These are phyloP conservation scores for Lasiosphaeria ovina DNA, from an alignment of 495 filamentous ascomycete genomes.

Conservation along the genomic window DNA sequence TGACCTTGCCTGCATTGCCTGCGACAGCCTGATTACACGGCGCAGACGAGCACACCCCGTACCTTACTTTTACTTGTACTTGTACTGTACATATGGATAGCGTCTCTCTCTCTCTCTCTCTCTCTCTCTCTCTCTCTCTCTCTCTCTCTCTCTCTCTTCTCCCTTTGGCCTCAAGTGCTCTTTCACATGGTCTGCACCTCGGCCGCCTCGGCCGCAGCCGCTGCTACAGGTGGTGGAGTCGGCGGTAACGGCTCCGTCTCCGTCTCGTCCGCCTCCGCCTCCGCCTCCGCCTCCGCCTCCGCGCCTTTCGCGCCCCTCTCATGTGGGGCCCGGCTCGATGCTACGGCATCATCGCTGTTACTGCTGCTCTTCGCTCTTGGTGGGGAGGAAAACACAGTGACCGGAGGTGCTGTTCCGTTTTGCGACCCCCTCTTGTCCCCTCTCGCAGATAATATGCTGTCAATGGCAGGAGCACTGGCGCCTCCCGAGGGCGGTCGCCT, in stretches of 20 bases:
- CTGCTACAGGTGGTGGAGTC: conserved; percentile 12
- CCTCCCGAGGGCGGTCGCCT: not conserved
- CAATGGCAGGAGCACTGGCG: not conserved
- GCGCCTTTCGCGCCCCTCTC: not conserved
- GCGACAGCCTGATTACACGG: too few relatives aligned
- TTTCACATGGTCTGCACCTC: conserved; percentile 5
- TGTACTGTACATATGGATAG: too few relatives aligned
- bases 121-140: too few relatives aligned
- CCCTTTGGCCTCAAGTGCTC: not conserved
- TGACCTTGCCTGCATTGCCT: too few relatives aligned
- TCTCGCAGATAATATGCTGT: conserved; percentile 2
- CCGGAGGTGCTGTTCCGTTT: not conserved
- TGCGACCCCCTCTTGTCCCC: not conserved
- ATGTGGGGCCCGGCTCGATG: not conserved
- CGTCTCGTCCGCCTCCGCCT: conserved; percentile 1
- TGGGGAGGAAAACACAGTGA: too few relatives aligned
- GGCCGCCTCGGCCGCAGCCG: conserved; percentile 14
- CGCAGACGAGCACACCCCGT: too few relatives aligned
- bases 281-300: not conserved
- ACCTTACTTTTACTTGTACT: too few relatives aligned
- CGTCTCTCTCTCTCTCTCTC: too few relatives aligned
- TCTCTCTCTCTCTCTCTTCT: too few relatives aligned
- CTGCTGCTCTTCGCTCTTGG: too few relatives aligned
- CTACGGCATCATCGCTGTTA: not conserved
- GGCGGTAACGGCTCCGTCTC: conserved; percentile 2